Evolutionary conservation across 176 grass and related monocot species (phyloP).

Genomic region (Elymus sibiricus): DNA sequence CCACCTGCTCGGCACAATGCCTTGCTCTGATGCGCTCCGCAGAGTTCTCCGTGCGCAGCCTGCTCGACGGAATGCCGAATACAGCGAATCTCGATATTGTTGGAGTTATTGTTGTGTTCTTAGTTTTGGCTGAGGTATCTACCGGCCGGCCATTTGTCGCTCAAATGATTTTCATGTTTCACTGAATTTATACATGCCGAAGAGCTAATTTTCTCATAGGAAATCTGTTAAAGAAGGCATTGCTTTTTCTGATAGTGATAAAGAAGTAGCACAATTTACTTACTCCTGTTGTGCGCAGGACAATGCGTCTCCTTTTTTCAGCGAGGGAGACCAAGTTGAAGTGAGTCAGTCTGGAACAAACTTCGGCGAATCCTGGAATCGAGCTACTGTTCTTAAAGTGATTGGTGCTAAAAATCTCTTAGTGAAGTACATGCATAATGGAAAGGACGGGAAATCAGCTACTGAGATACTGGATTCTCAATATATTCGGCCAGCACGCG

Average conservation of each 20-base stretch:
- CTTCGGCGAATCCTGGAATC: conserved; percentile 30
- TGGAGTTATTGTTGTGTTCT: no score
- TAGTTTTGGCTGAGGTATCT: no score
- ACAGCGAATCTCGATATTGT: no score
- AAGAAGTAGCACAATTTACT: not conserved
- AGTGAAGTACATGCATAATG: conserved; percentile 14
- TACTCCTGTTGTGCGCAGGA: conserved; percentile 10
- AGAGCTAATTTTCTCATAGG: not conserved
- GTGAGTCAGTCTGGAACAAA: conserved; percentile 20
- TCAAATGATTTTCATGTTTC: not conserved
- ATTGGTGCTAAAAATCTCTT: conserved; percentile 34
- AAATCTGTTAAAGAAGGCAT: not conserved
- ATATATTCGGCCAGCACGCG: conserved; percentile 25
- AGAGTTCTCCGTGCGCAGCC: not conserved
- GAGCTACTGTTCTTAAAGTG: conserved; percentile 39
- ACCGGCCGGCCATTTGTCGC: no score
- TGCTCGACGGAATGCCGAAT: not conserved
- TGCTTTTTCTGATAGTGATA: not conserved
- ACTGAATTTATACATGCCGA: not conserved
- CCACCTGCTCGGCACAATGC: not conserved
- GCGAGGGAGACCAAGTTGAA: conserved; percentile 31
- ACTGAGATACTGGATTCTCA: conserved; percentile 40
- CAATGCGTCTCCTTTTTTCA: not conserved
- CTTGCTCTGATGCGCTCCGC: not conserved
- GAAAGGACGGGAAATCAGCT: not conserved